phyloP scores from a whole-genome alignment of 2,329 filamentous ascomycete genomes.

The Rhexocercosporidium sp. region DNA sequence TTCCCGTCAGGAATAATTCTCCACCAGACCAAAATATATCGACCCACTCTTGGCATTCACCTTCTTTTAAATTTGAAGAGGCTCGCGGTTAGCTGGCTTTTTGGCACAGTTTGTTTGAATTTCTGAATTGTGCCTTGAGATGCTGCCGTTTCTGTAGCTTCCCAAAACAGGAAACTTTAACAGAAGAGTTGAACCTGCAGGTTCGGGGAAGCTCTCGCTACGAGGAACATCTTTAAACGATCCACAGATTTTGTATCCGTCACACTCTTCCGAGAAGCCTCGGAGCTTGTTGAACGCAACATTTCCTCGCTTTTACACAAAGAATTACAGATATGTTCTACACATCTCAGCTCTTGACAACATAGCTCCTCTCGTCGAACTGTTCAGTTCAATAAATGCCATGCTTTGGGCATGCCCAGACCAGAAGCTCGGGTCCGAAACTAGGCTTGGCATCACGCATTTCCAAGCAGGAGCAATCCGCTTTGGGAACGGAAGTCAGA shows the following conservation, averaged over 20 bases:
- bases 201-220: too few relatives aligned
- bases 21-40: not conserved
- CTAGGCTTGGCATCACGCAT: not conserved
- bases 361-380: too few relatives aligned
- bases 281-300: too few relatives aligned
- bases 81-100: too few relatives aligned
- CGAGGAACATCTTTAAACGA: too few relatives aligned
- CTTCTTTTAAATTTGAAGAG: not conserved
- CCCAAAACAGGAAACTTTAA: not conserved
- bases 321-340: too few relatives aligned
- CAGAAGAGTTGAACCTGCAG: not conserved
- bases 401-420: not conserved
- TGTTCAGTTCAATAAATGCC: too few relatives aligned
- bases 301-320: too few relatives aligned
- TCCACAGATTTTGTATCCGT: too few relatives aligned
- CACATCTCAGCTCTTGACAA: too few relatives aligned
- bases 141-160: not conserved
- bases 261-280: not conserved
- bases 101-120: not conserved
- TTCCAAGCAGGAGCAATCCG: conserved; percentile 1
- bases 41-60: not conserved
- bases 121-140: not conserved
- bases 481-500: not conserved
- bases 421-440: not conserved
- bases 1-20: not conserved